phyloP scores from a whole-genome alignment of 1,139 yeast genomes.

The Suhomyces chickasaworum region DNA sequence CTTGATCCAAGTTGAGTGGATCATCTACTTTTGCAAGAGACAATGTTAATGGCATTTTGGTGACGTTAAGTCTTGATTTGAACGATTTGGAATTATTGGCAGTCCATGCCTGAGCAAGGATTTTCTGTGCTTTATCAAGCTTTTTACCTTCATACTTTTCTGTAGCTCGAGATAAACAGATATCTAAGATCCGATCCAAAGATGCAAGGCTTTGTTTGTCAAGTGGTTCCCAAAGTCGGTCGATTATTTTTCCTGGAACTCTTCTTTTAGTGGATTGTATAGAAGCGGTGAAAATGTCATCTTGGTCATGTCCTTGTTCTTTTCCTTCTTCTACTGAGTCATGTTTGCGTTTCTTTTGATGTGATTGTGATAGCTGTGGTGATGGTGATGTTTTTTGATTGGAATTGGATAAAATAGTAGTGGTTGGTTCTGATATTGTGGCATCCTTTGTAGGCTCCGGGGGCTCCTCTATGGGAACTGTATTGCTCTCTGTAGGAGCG shows the following conservation, averaged over 20 bases:
- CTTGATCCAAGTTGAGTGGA: constrained; percentile 36
- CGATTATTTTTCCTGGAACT: constrained; percentile 35
- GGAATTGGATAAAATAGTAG: too few relatives aligned
- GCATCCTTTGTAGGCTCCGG: too few relatives aligned
- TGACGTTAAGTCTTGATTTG: constrained; percentile 31
- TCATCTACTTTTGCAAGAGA: constrained; percentile 28
- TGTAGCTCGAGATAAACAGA: constrained; percentile 33
- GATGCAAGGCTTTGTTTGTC: constrained; percentile 24
- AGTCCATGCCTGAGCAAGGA: constrained; percentile 36
- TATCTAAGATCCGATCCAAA: constrained; percentile 32
- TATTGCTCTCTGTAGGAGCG: too few relatives aligned
- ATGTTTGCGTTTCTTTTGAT: constrained; percentile 4
- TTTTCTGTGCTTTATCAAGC: constrained; percentile 30
- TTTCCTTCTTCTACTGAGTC: constrained; percentile 4
- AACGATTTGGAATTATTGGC: constrained; percentile 33
- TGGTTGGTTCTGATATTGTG: too few relatives aligned
- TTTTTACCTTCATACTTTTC: constrained; percentile 30
- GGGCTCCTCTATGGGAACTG: too few relatives aligned
- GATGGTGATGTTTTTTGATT: not conserved
- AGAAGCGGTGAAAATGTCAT: not conserved
- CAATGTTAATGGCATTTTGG: constrained; percentile 38
- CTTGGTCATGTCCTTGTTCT: too few relatives aligned
- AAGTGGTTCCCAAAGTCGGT: constrained; percentile 39
- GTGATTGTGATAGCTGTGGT: too few relatives aligned
- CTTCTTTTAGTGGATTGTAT: constrained; percentile 23